Evolutionary conservation across 345 rosid genomes (phyloP).

Genomic region (Ceriops decandra): DNA sequence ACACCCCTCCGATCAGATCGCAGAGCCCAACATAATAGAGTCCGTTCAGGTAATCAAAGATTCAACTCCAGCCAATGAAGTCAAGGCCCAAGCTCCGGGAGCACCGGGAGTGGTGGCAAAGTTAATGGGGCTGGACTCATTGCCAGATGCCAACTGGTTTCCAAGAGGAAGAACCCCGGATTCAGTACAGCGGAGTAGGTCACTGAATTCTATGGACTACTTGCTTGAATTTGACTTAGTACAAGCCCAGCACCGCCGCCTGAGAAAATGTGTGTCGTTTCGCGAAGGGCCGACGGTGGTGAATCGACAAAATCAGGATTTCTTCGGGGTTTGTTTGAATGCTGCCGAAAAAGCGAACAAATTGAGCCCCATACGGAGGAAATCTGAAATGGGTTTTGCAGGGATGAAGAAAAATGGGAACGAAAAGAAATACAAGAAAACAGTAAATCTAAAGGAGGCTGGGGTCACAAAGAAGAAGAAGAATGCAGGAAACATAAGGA

Average conservation of each 20-base stretch:
- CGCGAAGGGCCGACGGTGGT: conserved; percentile 38
- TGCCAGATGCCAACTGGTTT: conserved; percentile 45
- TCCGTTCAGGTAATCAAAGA: conserved; percentile 24
- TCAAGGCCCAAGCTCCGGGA: conserved; percentile 18
- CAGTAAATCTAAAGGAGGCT: conserved; percentile 4
- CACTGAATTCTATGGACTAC: conserved; percentile 85
- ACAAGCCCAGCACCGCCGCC: conserved; percentile 48
- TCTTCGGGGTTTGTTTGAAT: conserved; percentile 44
- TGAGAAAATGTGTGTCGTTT: conserved; percentile 71
- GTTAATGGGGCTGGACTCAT: conserved; percentile 75
- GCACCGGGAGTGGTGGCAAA: conserved; percentile 71
- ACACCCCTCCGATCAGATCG: conserved; percentile 50
- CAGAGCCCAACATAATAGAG: conserved; percentile 20
- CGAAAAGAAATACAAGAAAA: conserved; percentile 10
- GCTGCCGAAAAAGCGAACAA: conserved; percentile 30
- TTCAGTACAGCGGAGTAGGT: conserved; percentile 58
- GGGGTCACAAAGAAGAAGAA: conserved; percentile 21
- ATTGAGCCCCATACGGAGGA: conserved; percentile 23
- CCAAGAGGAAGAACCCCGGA: conserved; percentile 38
- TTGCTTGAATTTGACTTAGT: conserved; percentile 38
- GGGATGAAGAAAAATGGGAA: conserved; percentile 4
- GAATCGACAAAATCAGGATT: conserved; percentile 37
- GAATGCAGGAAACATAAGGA: conserved; percentile 33
- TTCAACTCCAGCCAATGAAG: not conserved
- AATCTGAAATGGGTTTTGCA: conserved; percentile 28